Evolutionary conservation across 225 moss, liverwort and hornwort species (phyloP).

Genomic region (Sphagnum tenellum): DNA sequence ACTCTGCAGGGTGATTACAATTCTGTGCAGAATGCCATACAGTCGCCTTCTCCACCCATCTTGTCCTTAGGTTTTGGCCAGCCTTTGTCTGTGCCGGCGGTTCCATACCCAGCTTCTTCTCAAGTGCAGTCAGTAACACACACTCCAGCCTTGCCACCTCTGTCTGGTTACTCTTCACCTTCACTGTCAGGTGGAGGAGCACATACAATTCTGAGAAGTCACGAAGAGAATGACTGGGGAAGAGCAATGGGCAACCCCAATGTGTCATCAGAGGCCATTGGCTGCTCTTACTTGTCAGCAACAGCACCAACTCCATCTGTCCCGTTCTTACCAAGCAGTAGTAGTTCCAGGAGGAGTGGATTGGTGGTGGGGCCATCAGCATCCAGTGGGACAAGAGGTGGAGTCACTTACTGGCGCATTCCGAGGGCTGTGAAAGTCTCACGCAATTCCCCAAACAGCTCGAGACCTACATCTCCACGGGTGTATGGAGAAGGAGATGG

Average conservation of each 20-base stretch:
- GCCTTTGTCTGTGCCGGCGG: slow-evolving; percentile 10
- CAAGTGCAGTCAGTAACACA: slow-evolving; percentile 14
- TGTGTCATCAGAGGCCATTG: slow-evolving; percentile 14
- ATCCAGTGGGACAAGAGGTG: slow-evolving; percentile 28
- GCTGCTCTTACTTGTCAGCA: slow-evolving; percentile 19
- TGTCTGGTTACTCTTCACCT: slow-evolving; percentile 11
- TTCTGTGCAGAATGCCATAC: slow-evolving; percentile 9
- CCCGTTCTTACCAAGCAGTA: slow-evolving; percentile 17
- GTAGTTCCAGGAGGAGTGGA: slow-evolving; percentile 24
- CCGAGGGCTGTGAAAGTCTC: slow-evolving; percentile 37
- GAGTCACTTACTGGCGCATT: slow-evolving; percentile 26
- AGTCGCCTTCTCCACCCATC: slow-evolving; percentile 5
- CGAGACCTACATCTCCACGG: slow-evolving; percentile 79
- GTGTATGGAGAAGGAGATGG: slow-evolving; percentile 90
- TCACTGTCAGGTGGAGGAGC: slow-evolving; percentile 9
- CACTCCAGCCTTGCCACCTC: slow-evolving; percentile 7
- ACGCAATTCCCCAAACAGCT: slow-evolving; percentile 75
- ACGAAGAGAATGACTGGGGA: slow-evolving; percentile 27
- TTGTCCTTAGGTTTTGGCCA: slow-evolving; percentile 7
- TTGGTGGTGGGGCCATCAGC: slow-evolving; percentile 48
- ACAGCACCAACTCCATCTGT: slow-evolving; percentile 29
- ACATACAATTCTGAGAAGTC: slow-evolving; percentile 13
- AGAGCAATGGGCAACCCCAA: slow-evolving; percentile 5
- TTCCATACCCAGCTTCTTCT: slow-evolving; percentile 6
- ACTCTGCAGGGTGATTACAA: neutral